A percentile compares a stretch with the other conserved stretches of the same genome.
Evolutionary conservation across 2,329 filamentous ascomycete genomes (phyloP).

Genomic region (Cladosporium sp.): DNA sequence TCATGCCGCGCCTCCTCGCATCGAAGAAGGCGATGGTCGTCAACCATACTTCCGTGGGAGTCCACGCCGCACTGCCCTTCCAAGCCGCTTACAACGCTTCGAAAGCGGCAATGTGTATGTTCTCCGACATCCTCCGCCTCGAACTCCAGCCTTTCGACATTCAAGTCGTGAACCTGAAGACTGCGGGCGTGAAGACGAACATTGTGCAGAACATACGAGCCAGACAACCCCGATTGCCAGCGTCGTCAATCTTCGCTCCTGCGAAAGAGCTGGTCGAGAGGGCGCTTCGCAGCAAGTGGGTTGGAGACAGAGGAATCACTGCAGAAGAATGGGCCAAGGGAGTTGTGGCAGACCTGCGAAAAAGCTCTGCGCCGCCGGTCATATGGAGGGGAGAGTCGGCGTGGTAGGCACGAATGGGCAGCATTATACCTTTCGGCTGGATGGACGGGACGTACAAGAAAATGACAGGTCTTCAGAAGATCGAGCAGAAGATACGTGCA

Average conservation of each 20-base stretch:
- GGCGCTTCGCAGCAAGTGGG: constrained; percentile 14
- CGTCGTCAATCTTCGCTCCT: constrained; percentile 27
- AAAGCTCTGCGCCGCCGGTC: neutral
- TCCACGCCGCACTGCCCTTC: constrained; percentile 34
- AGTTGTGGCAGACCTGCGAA: neutral
- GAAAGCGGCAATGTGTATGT: constrained; percentile 25
- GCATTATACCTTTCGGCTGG: neutral
- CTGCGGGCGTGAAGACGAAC: constrained; percentile 25
- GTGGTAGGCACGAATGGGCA: neutral
- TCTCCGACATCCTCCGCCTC: constrained; percentile 25
- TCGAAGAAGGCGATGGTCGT: constrained; percentile 38
- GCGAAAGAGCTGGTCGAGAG: constrained; percentile 21
- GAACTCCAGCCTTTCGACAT: constrained; percentile 30
- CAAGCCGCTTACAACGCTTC: constrained; percentile 36
- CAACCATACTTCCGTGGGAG: constrained; percentile 41
- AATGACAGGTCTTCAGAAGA: neutral
- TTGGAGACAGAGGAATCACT: neutral
- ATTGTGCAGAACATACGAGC: constrained; percentile 20
- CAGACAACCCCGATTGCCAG: constrained; percentile 25
- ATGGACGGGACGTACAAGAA: neutral
- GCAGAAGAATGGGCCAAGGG: neutral
- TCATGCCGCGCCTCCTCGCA: constrained; percentile 39
- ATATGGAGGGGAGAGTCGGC: neutral
- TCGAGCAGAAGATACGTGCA: neutral
- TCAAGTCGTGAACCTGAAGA: constrained; percentile 27